Conservation (phyloP, 768 basidiomycete genomes). For the Chalciporus piperatus region DNA sequence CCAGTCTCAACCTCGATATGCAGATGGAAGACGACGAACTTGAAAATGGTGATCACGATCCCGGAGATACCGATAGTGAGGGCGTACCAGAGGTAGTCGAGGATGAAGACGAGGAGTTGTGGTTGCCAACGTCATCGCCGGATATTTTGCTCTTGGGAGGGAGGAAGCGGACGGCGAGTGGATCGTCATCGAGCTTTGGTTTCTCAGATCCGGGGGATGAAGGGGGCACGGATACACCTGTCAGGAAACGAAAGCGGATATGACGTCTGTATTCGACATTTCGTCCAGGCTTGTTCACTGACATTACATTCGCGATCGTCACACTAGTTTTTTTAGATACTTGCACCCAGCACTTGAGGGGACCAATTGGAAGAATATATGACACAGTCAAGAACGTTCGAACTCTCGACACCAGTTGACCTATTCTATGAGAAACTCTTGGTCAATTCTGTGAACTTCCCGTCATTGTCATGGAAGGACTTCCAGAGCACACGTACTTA, state of each 20-base stretch:
- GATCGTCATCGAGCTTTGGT: conserved; percentile 25
- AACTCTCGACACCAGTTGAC: too few species aligned
- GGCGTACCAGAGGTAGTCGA: not conserved
- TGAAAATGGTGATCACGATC: not conserved
- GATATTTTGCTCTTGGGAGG: conserved; percentile 35
- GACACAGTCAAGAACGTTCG: not conserved
- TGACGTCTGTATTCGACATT: not conserved
- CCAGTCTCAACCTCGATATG: conserved; percentile 2
- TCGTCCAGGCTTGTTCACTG: conserved; percentile 3
- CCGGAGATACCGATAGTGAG: conserved; percentile 6
- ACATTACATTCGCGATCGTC: not conserved
- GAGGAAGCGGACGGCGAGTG: conserved; percentile 26
- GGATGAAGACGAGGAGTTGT: conserved; percentile 39
- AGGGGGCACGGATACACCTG: conserved; percentile 16
- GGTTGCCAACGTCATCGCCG: conserved; percentile 41
- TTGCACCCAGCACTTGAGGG: too few species aligned
- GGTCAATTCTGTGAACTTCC: too few species aligned
- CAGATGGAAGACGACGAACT: not conserved
- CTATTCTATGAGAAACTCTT: too few species aligned
- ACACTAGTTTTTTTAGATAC: too few species aligned
- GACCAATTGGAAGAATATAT: too few species aligned
- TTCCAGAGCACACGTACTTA: too few species aligned
- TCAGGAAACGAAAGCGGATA: conserved; percentile 25
- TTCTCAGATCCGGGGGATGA: conserved; percentile 17
- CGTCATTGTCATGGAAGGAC: too few species aligned